Base-by-base conservation (phyloP, 352 stramenopile genomes). In the Thalassiosira ordinaria region DNA sequence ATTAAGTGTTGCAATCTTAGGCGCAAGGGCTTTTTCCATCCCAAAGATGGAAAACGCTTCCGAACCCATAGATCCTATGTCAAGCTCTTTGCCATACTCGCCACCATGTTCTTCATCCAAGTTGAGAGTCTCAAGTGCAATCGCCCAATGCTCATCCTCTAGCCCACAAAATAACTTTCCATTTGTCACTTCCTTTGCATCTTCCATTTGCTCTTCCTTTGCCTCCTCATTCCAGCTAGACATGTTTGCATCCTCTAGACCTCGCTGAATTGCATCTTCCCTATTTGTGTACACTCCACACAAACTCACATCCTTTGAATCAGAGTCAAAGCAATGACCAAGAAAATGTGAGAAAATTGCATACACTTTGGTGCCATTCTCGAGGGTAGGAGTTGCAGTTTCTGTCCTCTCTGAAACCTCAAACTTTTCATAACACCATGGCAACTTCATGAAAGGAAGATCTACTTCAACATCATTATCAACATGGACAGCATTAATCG, bases 401-500 rank as follows among this genome's bases (percentile, higher is more conserved):
- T 59, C 33, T 11, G 29, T 16, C 14, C 1, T 0, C 18, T 27
- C n/a, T n/a, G n/a, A n/a, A n/a, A n/a, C 16, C 13, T 18, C 20
- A 14, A 24, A 24, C 8, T 24, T 16, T 13, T 44, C 22, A 62
- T 9, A 2, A 62, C n/a, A n/a, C n/a, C n/a, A n/a, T n/a, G 14
- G 31, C 14, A 24, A 44, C n/a, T 14, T 39, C 18, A 62, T 39
- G 22, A 22, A 62, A 0, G 53, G 53, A 24, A 62, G 16, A 35
- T 29, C 31, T 27, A 49, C 39, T 49, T 49, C 14, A 49, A 20
- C 39, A n/a, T 20, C 56, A 27, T 65, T 46, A 22, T 60, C 41
- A 8, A 70, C 44, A 13, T 11, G 2, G 61, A 60, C 37, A 57
- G 61, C 20, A 70, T 59, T 70, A 56, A 70, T 60, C 1, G 41